Conservation (phyloP, 1,284 basidiomycete genomes). For the Heterobasidion irregulare region DNA sequence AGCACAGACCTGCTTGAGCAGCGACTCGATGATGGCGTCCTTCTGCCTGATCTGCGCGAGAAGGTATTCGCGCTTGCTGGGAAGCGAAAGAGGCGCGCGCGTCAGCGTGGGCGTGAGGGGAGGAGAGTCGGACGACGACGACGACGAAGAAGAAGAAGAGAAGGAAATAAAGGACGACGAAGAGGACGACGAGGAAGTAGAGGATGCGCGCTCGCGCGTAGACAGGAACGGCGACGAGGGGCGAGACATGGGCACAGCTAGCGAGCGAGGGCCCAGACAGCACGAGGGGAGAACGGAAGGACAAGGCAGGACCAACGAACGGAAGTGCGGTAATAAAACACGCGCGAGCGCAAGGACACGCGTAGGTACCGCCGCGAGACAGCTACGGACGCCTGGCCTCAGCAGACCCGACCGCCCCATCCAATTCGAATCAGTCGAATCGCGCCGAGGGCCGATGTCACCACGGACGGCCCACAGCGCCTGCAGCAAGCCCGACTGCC, state of each 20-base stretch:
- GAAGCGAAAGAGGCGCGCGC: conserved; percentile 14
- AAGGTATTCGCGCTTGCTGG: conserved; percentile 74
- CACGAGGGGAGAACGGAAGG: background rate
- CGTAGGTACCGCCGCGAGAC: background rate
- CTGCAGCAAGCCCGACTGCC: too few species aligned
- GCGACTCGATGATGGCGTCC: conserved; percentile 72
- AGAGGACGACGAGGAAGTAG: conserved; percentile 2
- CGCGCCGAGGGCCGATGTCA: too few species aligned
- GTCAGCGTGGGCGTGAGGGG: background rate
- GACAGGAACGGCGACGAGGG: background rate
- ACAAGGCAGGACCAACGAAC: background rate
- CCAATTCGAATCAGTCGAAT: too few species aligned
- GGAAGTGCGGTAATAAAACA: background rate
- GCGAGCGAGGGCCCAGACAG: background rate
- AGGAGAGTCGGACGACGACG: conserved; percentile 1
- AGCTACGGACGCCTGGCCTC: background rate
- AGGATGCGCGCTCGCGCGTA: background rate
- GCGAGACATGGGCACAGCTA: background rate
- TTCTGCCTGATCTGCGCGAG: conserved; percentile 77
- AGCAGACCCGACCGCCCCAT: too few species aligned
- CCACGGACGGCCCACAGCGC: too few species aligned
- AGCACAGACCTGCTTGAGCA: conserved; percentile 64
- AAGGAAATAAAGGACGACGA: conserved; percentile 22
- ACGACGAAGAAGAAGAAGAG: conserved; percentile 23
- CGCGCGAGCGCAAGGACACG: background rate